phyloP scores from a whole-genome alignment of 23 red algal genomes.

The Gracilaria domingensis region DNA sequence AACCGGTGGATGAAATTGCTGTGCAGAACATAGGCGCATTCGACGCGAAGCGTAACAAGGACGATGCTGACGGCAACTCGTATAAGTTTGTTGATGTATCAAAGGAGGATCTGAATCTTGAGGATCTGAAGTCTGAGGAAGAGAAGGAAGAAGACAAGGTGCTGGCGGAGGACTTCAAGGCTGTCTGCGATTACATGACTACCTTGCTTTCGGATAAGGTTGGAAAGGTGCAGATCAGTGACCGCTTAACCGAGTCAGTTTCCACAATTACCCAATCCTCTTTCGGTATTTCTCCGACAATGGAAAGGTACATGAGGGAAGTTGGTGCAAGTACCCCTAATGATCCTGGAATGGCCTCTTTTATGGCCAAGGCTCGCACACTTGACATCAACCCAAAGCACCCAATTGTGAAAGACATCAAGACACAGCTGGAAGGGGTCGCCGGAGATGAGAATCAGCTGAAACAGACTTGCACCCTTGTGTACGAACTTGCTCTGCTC shows the following conservation, averaged over 20 bases:
- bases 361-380: constrained; percentile 69
- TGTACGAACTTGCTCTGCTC: constrained; percentile 93
- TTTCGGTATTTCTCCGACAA: constrained; percentile 92
- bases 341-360: constrained; percentile 68
- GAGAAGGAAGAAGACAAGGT: constrained; percentile 79
- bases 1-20: constrained; percentile 96
- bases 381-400: constrained; percentile 95
- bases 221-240: constrained; percentile 82
- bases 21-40: constrained; percentile 74
- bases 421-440: constrained; percentile 66
- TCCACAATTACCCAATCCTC: constrained; percentile 86
- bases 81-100: constrained; percentile 89
- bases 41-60: constrained; percentile 71
- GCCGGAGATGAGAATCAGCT: constrained; percentile 66
- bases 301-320: constrained; percentile 96
- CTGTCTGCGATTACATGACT: constrained; percentile 72
- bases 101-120: constrained; percentile 81
- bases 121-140: constrained; percentile 79
- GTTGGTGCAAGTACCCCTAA: constrained; percentile 43
- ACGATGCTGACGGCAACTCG: constrained; percentile 67
- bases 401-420: constrained; percentile 82
- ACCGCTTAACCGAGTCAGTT: constrained; percentile 92
- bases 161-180: constrained; percentile 66
- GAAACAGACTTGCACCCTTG: constrained; percentile 78
- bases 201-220: constrained; percentile 78